Conservation (phyloP, 306 rosid species). For the Phaseolus lunatus region DNA sequence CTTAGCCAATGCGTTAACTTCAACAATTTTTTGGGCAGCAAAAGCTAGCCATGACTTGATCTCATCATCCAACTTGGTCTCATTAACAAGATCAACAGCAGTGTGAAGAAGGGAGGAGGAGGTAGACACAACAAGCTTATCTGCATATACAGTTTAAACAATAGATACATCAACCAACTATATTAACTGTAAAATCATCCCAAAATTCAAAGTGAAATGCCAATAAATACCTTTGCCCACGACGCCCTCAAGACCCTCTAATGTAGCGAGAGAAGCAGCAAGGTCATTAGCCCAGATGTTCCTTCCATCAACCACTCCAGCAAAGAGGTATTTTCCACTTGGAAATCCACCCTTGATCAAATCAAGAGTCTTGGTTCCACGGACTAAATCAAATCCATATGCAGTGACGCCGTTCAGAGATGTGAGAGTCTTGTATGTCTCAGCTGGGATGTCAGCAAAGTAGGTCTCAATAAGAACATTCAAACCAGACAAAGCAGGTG, state of each 20-base stretch:
- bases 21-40: slow-evolving; percentile 91
- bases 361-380: slow-evolving; percentile 75
- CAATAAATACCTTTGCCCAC: slow-evolving; percentile 78
- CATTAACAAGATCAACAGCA: slow-evolving; percentile 89
- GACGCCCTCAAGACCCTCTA: slow-evolving; percentile 65
- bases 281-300: slow-evolving; percentile 97
- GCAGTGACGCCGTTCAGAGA: slow-evolving; percentile 77
- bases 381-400: slow-evolving; percentile 84
- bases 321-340: slow-evolving; percentile 77
- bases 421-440: slow-evolving; percentile 81
- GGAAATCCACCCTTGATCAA: slow-evolving; percentile 82
- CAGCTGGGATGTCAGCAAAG: slow-evolving; percentile 88
- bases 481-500: slow-evolving; percentile 72
- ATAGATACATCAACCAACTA: slow-evolving; percentile 9
- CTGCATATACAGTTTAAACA: slow-evolving; percentile 47
- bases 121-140: slow-evolving; percentile 85
- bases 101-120: slow-evolving; percentile 93
- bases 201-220: slow-evolving; percentile 35
- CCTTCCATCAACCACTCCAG: slow-evolving; percentile 96
- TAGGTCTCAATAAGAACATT: slow-evolving; percentile 82
- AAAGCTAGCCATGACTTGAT: slow-evolving; percentile 93
- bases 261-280: slow-evolving; percentile 64
- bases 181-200: not conserved
- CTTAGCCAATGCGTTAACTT: slow-evolving; percentile 87
- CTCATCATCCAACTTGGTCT: slow-evolving; percentile 86